phyloP scores from a whole-genome alignment of 2,329 filamentous ascomycete genomes.

The Aspergillus persii region DNA sequence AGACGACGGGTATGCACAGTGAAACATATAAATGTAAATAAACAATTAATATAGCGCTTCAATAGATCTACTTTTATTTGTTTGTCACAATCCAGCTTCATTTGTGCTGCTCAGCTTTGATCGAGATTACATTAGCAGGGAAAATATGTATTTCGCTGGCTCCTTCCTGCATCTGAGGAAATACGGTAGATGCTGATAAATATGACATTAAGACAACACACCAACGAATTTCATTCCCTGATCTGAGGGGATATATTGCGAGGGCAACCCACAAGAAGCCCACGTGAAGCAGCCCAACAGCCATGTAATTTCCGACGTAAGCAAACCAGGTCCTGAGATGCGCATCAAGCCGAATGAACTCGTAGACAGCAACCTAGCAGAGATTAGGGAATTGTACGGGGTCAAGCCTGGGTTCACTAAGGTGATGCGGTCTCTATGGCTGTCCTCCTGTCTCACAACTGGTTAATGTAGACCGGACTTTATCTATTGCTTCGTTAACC shows the following conservation, averaged over 20 bases:
- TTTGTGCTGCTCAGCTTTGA: too few species aligned
- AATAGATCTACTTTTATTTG: neutral
- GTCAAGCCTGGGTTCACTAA: slow-evolving; percentile 14
- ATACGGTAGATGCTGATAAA: too few species aligned
- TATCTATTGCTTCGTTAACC: slow-evolving; percentile 23
- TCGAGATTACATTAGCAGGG: too few species aligned
- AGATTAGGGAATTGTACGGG: slow-evolving; percentile 24
- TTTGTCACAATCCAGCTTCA: neutral
- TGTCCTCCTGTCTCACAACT: neutral
- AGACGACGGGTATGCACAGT: neutral
- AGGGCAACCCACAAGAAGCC: too few species aligned
- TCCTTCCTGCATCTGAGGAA: neutral
- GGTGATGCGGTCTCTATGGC: slow-evolving; percentile 5
- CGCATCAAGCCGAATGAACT: slow-evolving; percentile 25
- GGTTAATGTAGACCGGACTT: slow-evolving; percentile 26
- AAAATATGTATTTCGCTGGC: too few species aligned
- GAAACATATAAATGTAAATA: neutral
- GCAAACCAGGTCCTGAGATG: slow-evolving; percentile 15
- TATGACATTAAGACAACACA: too few species aligned
- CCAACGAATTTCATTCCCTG: too few species aligned
- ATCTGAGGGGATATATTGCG: too few species aligned
- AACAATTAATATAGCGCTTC: neutral
- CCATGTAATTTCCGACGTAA: too few species aligned
- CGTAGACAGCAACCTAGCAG: slow-evolving; percentile 21
- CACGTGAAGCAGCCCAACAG: too few species aligned